Base-by-base conservation (phyloP, 768 basidiomycete species). In the Hemileccinum rubropunctum region DNA sequence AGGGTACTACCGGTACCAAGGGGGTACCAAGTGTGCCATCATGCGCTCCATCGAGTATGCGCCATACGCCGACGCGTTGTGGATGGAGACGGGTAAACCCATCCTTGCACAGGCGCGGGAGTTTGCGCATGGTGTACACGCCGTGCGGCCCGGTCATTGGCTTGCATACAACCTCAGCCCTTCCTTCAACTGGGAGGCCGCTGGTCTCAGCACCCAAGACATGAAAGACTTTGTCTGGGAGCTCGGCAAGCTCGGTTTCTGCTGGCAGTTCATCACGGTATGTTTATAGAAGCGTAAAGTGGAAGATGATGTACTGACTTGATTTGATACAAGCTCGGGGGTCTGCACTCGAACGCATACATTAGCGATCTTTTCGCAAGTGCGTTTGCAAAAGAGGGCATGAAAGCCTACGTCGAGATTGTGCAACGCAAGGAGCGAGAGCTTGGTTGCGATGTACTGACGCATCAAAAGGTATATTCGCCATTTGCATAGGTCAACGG, bases 201-300 rank as follows among this genome's bases (percentile, higher is more conserved):
- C 95, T 13, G 97, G 97, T 14, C 78, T 99, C 15, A 83, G 79
- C 37, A 79, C 85, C 59, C 76, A 77, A 55, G 91, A 94, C 58
- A 98, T 92, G 92, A 78, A 90, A 68, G 72, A 77, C 34, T 98
- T 81, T 66, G 81, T 98, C 33, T 95, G 95, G 95, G 80, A 91
- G 61, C 77, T 99, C 21, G 95, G 91, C 41, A 95, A 88, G 75
- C 82, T 97, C 41, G 95, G 95, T 32, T 98, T 98, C 71, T 86
- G 94, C 59, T 98, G 95, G 94, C 95, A 98, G 70, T 98, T 99
- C 76, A 97, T 98, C 71, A 97, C 95, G 58, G 91, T 94, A 45
- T 61, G 88, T 67, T n/a, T 27, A 34, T 17, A 8, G 42, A 14
- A 10, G 18, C 6, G 41, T 43, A 8, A 1, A 8, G 42, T 9